Base-by-base conservation (phyloP, 2,329 filamentous ascomycete species). In the Penicillium sclerotigenum region DNA sequence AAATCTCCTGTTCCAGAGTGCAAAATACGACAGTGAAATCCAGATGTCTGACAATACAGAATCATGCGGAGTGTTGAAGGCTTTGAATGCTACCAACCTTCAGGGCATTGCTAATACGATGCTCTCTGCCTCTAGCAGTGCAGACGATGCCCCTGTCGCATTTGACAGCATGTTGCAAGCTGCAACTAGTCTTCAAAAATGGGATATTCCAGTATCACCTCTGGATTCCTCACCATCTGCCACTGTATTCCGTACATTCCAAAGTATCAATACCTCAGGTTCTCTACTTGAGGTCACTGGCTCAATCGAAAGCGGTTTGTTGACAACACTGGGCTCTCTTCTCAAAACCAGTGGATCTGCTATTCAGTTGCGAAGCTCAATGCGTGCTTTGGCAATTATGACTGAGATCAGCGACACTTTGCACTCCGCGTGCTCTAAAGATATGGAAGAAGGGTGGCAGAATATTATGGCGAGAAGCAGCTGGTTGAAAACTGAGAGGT, bases 401-500 rank as follows among this genome's bases (percentile, higher is more conserved):
- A 86, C 88, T 0, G 93, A 97, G 69, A 81, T 95, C 2, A 88
- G 92, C 65, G 91, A 96, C 65, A 76, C 92, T 1, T 69, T 96
- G 5, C 82, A 83, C 49, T 82, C 86, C 7, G 72, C 79, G 10
- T 83, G 83, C 47, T 74, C 80, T 2, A 71, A 82, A 0, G 83
- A 91, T 43, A 73, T 95, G 36, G 77, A 85, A 29, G 77, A 79
- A 28, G 78, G 85, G 26, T 82, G 91, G 70, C 70, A 78, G 16
- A 81, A 80, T 42, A 89, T 96, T 66, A 81, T 85, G 59, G 72
- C 71, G 13, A 84, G 91, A 29, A 82, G 85, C 18, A 77, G 79
- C 41, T 97, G 91, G 92, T 91, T 97, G 86, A 85, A 87, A 68
- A 87, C 85, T 59, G 90, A 89, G 70, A 83, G 86, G 89, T 91